Evolutionary conservation across 1,284 basidiomycete genomes (phyloP), one percentile per base, ranked within the genome.

Genomic region (Chalciporus sp.): DNA sequence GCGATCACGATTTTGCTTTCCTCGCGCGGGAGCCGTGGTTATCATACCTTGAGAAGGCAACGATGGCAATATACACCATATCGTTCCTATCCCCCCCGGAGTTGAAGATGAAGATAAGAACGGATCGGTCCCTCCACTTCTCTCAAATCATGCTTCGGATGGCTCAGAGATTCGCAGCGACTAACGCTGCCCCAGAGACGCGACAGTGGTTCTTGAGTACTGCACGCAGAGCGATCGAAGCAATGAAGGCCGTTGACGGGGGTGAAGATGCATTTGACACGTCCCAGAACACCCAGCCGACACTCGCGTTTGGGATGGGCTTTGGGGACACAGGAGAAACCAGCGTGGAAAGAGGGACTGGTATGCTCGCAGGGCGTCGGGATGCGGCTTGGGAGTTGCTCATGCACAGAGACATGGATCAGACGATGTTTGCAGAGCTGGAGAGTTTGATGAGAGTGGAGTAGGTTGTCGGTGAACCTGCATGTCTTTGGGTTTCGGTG

Each of bases 31-130:
- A 89, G 47, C 70, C 78, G 19, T 92, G 91, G 82, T 72, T 95
- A 42, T 84, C 85, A 40, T 91, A 93, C 69, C 74, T 90, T 58
- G 93, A 96, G 74, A 87, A 90, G 56, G 74, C 83, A 42, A 79
- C 90, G 19, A 84, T 95, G 77, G 83, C 83, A 16, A 80, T 97
- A 39, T 98, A 97, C 75, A 88, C 89, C 33, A 75, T 98, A 55
- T 85, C 88, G 8, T 98, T 95, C 77, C 77, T 96, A 45, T 84
- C 94, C 5, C 82, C 93, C 1, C 85, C 86, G 1, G 72, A 78
- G 29, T 69, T 94, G 54, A 94, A 96, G 72, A 72, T 78, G 51
- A 78, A 74, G 53, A 79, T 95, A 61, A 89, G 90, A 59, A 66
- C 73, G 42, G 76, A 85, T 69, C 74, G 82, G 49, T 70, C 70